Base-by-base conservation (phyloP, 495 filamentous ascomycete genomes). In the Hypomontagnella submonticulosa region DNA sequence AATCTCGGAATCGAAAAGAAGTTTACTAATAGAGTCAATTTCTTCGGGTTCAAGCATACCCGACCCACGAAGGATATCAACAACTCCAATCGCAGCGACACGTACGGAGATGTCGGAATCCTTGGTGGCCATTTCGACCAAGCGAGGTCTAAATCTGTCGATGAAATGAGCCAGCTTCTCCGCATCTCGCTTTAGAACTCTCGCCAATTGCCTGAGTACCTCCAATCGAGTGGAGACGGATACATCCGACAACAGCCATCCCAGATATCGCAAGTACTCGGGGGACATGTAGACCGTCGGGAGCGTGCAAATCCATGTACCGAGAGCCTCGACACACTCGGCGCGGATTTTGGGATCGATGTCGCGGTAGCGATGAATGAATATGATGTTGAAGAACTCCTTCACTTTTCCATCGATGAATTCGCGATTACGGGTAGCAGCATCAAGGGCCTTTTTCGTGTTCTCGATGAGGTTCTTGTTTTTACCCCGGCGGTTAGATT, bases 351-450 rank as follows among this genome's bases (percentile, higher is more conserved):
- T 89, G 1, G 91, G 84, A 74, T 99, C 95, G 16, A 97, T 85
- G 65, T 99, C 95, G 33, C 95, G 91, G 74, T 97, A 98, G 20
- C 95, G 90, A 74, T 98, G 93, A 27, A 97, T 88, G 67, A 95
- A 99, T 23, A 97, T 87, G 11, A 90, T 89, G 56, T 97, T 90
- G 63, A 97, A 93, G 52, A 91, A 88, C 67, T 94, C 90, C 59
- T 88, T 88, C 43, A 97, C 85, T 51, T 86, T 83, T 1, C 80
- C 81, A 64, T 93, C 85, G 46, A 92, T 79, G 2, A 80, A 77
- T 30, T 89, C 82, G 13, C 88, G 82, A 61, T 86, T 88, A 53
- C 85, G 71, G 52, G 89, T 86, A 13, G 85, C 85, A 33, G 92
- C 85, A 16, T 88, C 81, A 16, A 92, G 80, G 48, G 85, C 85